Conservation (phyloP, 2,329 filamentous ascomycete genomes). For the Plectosphaerella sp. region DNA sequence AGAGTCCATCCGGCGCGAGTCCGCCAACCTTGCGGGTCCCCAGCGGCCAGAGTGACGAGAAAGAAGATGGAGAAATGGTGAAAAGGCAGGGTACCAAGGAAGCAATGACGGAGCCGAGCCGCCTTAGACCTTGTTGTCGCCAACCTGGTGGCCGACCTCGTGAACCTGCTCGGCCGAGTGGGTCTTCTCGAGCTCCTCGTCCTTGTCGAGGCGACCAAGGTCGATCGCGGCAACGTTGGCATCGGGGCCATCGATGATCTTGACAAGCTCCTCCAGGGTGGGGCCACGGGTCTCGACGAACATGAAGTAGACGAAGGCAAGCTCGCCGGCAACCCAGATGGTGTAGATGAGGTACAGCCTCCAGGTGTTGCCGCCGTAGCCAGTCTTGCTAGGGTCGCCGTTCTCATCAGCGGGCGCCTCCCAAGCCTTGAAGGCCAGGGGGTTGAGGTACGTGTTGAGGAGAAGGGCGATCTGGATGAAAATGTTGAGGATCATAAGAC, state of each 20-base stretch:
- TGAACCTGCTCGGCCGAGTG: not conserved
- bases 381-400: not conserved
- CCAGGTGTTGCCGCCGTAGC: constrained; percentile 5
- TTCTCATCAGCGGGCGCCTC: not conserved
- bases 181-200: not conserved
- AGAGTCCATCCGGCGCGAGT: too few relatives aligned
- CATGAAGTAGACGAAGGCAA: constrained; percentile 41
- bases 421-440: constrained; percentile 13
- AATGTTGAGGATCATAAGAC: constrained; percentile 61
- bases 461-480: constrained; percentile 57
- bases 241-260: constrained; percentile 60
- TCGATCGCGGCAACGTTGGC: constrained; percentile 42
- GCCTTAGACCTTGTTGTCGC: not conserved
- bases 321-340: constrained; percentile 7
- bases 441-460: constrained; percentile 30
- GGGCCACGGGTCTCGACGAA: constrained; percentile 58
- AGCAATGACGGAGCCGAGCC: too few relatives aligned
- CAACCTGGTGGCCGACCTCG: not conserved
- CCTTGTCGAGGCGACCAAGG: constrained; percentile 37
- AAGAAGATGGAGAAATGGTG: too few relatives aligned
- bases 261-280: constrained; percentile 62
- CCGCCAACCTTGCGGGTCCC: too few relatives aligned
- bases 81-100: too few relatives aligned
- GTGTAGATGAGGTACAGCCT: constrained; percentile 9
- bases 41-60: too few relatives aligned